A percentile compares a stretch with the other conserved stretches of the same genome.
phyloP scores from a whole-genome alignment of 148 eudicot genomes.

The Oxyria digyna region DNA sequence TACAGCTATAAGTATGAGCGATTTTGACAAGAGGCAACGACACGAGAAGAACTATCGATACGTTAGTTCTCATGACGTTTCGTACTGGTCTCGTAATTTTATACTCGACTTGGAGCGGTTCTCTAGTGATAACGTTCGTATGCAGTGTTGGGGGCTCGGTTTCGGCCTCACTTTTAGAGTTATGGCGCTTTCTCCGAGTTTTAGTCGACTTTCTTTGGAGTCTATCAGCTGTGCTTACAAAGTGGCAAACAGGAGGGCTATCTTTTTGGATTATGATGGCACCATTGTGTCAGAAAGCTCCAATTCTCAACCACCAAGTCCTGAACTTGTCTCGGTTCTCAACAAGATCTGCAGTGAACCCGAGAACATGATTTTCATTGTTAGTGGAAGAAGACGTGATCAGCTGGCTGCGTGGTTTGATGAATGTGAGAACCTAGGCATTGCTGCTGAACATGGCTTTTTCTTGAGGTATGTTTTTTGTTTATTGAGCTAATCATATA shows the following conservation, averaged over 20 bases:
- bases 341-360: slow-evolving; percentile 37
- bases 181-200: slow-evolving; percentile 51
- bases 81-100: slow-evolving; percentile 65
- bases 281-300: slow-evolving; percentile 43
- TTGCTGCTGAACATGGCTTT: slow-evolving; percentile 85
- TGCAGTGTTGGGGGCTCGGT: slow-evolving; percentile 66
- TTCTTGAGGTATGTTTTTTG: slow-evolving; percentile 43
- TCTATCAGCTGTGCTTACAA: slow-evolving; percentile 35
- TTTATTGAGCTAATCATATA: background rate
- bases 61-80: slow-evolving; percentile 63
- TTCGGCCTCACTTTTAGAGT: slow-evolving; percentile 48
- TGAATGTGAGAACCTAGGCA: slow-evolving; percentile 48
- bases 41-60: slow-evolving; percentile 66
- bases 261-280: slow-evolving; percentile 74
- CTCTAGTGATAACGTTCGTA: slow-evolving; percentile 46
- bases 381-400: slow-evolving; percentile 52
- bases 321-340: slow-evolving; percentile 33
- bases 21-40: slow-evolving; percentile 33
- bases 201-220: slow-evolving; percentile 42
- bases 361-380: slow-evolving; percentile 51
- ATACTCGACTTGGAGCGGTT: slow-evolving; percentile 53
- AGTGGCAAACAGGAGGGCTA: slow-evolving; percentile 43
- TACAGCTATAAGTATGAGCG: slow-evolving; percentile 30
- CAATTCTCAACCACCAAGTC: slow-evolving; percentile 32
- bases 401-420: slow-evolving; percentile 44